Conservation (phyloP, 2,329 filamentous ascomycete genomes). For the Pyricularia pennisetigena region DNA sequence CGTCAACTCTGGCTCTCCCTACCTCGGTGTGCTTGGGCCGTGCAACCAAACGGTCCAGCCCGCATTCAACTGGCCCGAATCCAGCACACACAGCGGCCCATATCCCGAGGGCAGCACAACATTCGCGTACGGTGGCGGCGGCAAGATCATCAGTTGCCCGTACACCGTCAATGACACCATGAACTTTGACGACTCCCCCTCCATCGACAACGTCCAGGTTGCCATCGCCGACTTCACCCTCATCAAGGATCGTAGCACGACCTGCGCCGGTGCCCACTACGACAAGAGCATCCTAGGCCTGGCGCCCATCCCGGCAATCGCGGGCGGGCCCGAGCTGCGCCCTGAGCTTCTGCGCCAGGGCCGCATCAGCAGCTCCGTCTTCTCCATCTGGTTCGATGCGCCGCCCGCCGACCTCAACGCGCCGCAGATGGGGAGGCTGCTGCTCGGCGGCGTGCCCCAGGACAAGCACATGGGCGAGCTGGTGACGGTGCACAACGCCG, state of each 20-base stretch:
- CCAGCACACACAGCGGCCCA: conserved; percentile 8
- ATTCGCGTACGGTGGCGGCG: conserved; percentile 11
- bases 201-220: conserved; percentile 15
- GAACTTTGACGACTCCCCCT: conserved; percentile 9
- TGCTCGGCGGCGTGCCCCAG: conserved; percentile 23
- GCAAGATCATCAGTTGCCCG: conserved; percentile 11
- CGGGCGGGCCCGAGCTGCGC: conserved; percentile 17
- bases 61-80: conserved; percentile 4
- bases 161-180: conserved; percentile 14
- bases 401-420: conserved; percentile 12
- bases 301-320: conserved; percentile 14
- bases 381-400: conserved; percentile 24
- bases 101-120: conserved; percentile 4
- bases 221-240: conserved; percentile 16
- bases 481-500: conserved; percentile 18
- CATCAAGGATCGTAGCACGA: conserved; percentile 9
- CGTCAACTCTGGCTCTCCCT: conserved; percentile 9
- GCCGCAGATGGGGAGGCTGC: conserved; percentile 17
- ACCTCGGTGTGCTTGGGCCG: conserved; percentile 6
- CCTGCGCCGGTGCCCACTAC: conserved; percentile 13
- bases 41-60: conserved; percentile 8
- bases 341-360: conserved; percentile 20
- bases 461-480: conserved; percentile 21
- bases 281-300: conserved; percentile 21
- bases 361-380: conserved; percentile 16